These are phyloP conservation scores for Phialophora tarda DNA, from an alignment of 2,329 filamentous ascomycete species.

Conservation along the genomic window DNA sequence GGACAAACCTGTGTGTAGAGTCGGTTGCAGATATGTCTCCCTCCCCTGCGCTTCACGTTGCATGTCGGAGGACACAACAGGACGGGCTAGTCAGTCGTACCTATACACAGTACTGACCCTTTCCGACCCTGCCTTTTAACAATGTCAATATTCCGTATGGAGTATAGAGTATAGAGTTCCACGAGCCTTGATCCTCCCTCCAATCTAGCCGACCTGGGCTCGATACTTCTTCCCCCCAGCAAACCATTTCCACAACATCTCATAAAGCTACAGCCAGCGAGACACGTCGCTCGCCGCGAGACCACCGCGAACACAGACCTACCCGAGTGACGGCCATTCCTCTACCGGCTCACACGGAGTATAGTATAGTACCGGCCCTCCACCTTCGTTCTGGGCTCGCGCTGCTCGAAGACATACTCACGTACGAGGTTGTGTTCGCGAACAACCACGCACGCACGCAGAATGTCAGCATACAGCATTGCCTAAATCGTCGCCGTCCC, in stretches of 20 bases:
- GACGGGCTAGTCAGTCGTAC: not conserved
- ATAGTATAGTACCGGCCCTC: no score
- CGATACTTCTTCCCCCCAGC: not conserved
- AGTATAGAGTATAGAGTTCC: not conserved
- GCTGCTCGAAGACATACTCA: no score
- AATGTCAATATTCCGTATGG: not conserved
- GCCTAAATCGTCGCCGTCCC: no score
- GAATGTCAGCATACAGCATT: no score
- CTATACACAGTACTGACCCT: not conserved
- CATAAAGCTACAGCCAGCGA: not conserved
- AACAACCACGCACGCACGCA: no score
- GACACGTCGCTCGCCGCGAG: not conserved
- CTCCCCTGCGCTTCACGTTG: not conserved
- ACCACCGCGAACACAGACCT: not conserved
- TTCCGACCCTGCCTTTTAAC: not conserved
- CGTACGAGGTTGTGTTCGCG: no score
- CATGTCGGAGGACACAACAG: not conserved
- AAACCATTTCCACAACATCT: not conserved
- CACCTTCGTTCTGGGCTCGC: no score
- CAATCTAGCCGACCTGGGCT: not conserved
- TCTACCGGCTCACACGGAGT: no score
- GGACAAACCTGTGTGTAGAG: not conserved
- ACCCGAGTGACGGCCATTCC: not conserved
- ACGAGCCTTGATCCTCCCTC: not conserved
- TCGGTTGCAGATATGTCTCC: not conserved